phyloP scores from a whole-genome alignment of 768 basidiomycete species.

The Amanita brunnescens region DNA sequence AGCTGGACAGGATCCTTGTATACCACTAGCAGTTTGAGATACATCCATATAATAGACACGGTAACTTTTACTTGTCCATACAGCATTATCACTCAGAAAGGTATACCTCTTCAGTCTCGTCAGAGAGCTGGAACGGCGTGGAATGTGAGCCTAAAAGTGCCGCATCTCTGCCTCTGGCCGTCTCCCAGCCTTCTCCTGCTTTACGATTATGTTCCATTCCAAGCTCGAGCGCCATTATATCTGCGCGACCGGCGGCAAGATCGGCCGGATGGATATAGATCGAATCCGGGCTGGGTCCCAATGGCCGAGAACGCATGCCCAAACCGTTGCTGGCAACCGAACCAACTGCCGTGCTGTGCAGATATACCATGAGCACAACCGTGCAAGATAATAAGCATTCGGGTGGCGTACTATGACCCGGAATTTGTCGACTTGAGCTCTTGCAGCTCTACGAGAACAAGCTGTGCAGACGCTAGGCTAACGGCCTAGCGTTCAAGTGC shows the following conservation, averaged over 20 bases:
- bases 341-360: slow-evolving; percentile 8
- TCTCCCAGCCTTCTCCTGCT: slow-evolving; percentile 29
- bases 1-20: slow-evolving; percentile 4
- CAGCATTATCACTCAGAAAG: neutral
- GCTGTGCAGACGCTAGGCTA: slow-evolving; percentile 49
- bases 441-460: slow-evolving; percentile 37
- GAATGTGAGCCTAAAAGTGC: slow-evolving; percentile 22
- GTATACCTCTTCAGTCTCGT: neutral
- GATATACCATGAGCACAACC: neutral
- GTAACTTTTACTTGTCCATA: neutral
- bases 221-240: slow-evolving; percentile 47
- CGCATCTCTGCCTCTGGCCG: slow-evolving; percentile 39
- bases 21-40: neutral
- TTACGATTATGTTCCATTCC: slow-evolving; percentile 28
- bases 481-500: slow-evolving; percentile 33
- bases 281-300: slow-evolving; percentile 41
- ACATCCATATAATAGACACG: slow-evolving; percentile 1
- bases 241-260: slow-evolving; percentile 60
- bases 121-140: neutral
- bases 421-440: slow-evolving; percentile 7
- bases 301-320: slow-evolving; percentile 33
- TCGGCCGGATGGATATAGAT: slow-evolving; percentile 57
- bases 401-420: neutral
- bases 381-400: neutral
- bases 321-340: slow-evolving; percentile 14